Conservation (phyloP, 2,329 filamentous ascomycete genomes). For the Penicillium sp. region DNA sequence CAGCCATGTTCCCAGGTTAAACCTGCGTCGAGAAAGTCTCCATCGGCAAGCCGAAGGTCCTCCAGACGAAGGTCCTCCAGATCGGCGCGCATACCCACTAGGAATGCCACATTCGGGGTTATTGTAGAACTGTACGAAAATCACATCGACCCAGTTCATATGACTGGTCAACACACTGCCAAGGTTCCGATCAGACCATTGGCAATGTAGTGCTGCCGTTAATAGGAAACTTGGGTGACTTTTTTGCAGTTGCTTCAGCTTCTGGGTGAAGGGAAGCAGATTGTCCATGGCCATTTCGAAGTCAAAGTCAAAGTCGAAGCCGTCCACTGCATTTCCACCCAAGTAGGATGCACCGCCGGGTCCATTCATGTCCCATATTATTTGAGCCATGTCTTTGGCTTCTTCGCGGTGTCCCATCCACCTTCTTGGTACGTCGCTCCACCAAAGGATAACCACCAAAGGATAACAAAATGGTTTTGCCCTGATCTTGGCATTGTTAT, state of each 20-base stretch:
- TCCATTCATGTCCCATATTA: conserved; percentile 8
- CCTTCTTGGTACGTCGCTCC: conserved; percentile 9
- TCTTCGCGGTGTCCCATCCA: conserved; percentile 6
- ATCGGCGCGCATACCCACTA: background rate
- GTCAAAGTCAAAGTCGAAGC: conserved; percentile 15
- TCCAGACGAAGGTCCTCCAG: background rate
- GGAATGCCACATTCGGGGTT: conserved; percentile 12
- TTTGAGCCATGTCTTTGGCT: conserved; percentile 5
- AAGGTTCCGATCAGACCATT: conserved; percentile 9
- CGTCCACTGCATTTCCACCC: background rate
- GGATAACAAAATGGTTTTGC: conserved; percentile 12
- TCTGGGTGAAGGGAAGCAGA: conserved; percentile 9
- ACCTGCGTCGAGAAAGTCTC: background rate
- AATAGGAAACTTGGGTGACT: background rate
- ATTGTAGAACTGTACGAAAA: conserved; percentile 16
- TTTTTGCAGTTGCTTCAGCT: conserved; percentile 1
- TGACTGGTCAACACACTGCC: conserved; percentile 1
- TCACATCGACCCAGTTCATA: conserved; percentile 8
- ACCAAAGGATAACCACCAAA: conserved; percentile 11
- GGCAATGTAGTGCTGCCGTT: conserved; percentile 11
- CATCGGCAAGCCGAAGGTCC: conserved; percentile 5
- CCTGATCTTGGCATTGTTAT: conserved; percentile 13
- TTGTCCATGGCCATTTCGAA: conserved; percentile 10
- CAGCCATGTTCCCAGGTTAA: conserved; percentile 7
- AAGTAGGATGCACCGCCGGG: conserved; percentile 3